Base-by-base conservation (phyloP, 2,329 filamentous ascomycete species). In the Lachnellula subtilissima region DNA sequence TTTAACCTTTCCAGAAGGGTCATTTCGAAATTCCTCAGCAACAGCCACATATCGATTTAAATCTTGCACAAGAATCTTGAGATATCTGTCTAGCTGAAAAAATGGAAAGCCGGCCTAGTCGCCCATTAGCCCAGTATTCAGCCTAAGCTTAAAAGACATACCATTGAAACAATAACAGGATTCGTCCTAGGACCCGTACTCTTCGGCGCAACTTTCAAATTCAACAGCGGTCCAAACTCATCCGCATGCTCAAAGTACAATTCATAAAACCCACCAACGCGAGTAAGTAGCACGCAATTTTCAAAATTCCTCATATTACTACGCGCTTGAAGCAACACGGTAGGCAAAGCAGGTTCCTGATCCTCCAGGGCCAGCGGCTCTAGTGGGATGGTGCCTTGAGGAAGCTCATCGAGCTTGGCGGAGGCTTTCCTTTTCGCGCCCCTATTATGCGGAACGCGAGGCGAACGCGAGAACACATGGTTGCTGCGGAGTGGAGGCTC, bases 261-360 rank as follows among this genome's bases (percentile, higher is more conserved):
- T 81, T 99, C 94, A 73, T 97, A 99, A 74, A 99, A 99, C 58
- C 92, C 87, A 54, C 94, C 94, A 28, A 99, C 91, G 55, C 93
- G 84, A 4, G 94, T 99, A 57, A 99, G 75, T 7, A 99, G 73
- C 40, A 99, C 88, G 73, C 93, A 97, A 66, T 95, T 91, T 66
- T 86, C 83, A 74, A 96, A 97, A 67, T 88, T 91, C 64, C 85
- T 81, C 87, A 97, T 96, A 73, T 96, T 95, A 63, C 86, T 89
- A 55, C 85, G 83, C 28, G 90, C 93, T 70, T 96, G 91, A 68
- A 91, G 83, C 56, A 97, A 77, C 48, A 97, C 88, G n/a, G 90
- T 88, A 15, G 94, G 92, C 71, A 97, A 97, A 5, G 75, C 68
- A 15, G 82, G 80, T 15, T 64, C 74, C 53, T 75, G 70, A 25